These are phyloP conservation scores for Whalleya microplaca DNA, from an alignment of 2,329 filamentous ascomycete species.

Conservation along the genomic window DNA sequence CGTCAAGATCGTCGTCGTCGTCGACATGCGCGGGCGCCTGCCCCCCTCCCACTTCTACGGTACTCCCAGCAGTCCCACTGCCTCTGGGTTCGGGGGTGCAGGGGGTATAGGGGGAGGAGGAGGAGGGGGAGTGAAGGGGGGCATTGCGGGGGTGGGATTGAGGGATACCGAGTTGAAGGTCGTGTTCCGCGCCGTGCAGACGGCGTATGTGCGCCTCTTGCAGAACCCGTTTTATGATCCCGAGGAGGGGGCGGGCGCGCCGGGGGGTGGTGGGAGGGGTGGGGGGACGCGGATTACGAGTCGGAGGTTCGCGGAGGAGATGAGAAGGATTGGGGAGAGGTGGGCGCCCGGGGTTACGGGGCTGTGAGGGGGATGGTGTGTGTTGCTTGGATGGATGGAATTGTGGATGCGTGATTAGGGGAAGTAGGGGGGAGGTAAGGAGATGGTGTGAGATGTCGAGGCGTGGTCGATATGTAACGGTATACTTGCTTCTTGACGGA, in stretches of 20 bases:
- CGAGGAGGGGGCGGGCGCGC: conserved; percentile 78
- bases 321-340: conserved; percentile 80
- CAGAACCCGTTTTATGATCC: conserved; percentile 96
- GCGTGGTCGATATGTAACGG: not conserved
- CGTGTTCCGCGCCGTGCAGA: conserved; percentile 89
- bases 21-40: conserved; percentile 82
- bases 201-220: conserved; percentile 84
- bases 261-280: conserved; percentile 50
- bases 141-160: conserved; percentile 61
- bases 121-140: conserved; percentile 24
- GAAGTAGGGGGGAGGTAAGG: not conserved
- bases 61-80: conserved; percentile 36
- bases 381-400: not conserved
- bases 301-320: conserved; percentile 77
- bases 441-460: not conserved
- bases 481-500: not conserved
- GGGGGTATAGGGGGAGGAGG: conserved; percentile 8
- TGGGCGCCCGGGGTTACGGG: conserved; percentile 77
- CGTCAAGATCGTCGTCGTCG: conserved; percentile 84
- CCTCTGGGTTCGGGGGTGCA: conserved; percentile 1
- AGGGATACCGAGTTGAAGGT: conserved; percentile 86
- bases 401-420: too few species aligned
- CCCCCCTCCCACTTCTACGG: conserved; percentile 10
- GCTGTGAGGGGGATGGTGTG: conserved; percentile 47
- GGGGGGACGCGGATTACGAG: conserved; percentile 76